Base-by-base conservation (phyloP, 768 basidiomycete species). In the Guyanaporus albipodus region DNA sequence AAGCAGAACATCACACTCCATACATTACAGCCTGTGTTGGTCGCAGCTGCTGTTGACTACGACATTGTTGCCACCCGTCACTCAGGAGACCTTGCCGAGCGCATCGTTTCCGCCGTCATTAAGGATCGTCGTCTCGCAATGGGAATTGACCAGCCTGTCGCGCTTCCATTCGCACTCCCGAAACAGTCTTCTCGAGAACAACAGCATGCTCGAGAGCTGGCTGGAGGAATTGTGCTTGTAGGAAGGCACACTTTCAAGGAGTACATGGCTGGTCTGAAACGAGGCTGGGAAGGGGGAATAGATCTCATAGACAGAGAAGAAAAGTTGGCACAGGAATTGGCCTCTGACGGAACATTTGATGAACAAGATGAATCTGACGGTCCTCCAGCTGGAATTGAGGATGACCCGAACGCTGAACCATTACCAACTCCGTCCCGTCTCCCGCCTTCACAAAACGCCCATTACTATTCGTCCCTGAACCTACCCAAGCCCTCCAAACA, bases 201-300 rank as follows among this genome's bases (percentile, higher is more conserved):
- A 56, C 72, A 72, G 37, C 76, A 73, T 4, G 66, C 73, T 48
- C 75, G 78, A 17, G 82, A 85, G 50, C 71, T 90, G 8, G 79
- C 83, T n/a, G 93, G 93, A 11, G 95, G 94, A 2, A 75, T 83
- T 32, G 75, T 96, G 46, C 71, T 99, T 46, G 66, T 99, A 24
- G 96, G 96, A 4, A 80, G 96, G 40, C 82, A 88, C 28, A 87
- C 91, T 1, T 77, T 95, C 68, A 99, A 97, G 70, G 96, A 99
- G 70, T 98, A 89, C 65, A 80, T 97, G 80, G 76, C 82, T 44
- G 96, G 95, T 3, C 62, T 97, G 33, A 80, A 77, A 60, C 74
- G 78, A 44, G 96, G 96, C 2, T 99, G 90, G 88, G 80, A 84
- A 17, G 82, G 83, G 23, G 73, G 80, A 1, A 64, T 91, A 26